Evolutionary conservation across 2,329 filamentous ascomycete genomes (phyloP).

Genomic region (Neofusicoccum laricinum): DNA sequence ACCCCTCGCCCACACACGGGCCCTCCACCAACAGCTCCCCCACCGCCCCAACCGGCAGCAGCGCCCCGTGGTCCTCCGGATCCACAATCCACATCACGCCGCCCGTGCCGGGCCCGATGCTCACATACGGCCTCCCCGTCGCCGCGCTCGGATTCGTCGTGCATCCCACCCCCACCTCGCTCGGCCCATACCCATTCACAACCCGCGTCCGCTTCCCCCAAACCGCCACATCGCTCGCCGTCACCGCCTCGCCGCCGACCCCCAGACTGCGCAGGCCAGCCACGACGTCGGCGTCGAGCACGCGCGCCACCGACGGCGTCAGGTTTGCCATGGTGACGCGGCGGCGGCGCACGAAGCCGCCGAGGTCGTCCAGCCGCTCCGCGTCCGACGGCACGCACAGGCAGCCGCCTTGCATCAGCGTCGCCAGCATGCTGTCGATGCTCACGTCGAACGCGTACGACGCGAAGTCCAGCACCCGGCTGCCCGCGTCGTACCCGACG

Average conservation of each 20-base stretch:
- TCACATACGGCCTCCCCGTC: conserved; percentile 11
- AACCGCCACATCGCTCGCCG: conserved; percentile 34
- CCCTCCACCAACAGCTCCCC: conserved; percentile 84
- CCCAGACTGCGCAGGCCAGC: conserved; percentile 39
- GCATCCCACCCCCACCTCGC: conserved; percentile 64
- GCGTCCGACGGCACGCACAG: conserved; percentile 87
- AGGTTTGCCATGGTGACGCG: conserved; percentile 54
- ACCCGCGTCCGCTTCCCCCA: conserved; percentile 66
- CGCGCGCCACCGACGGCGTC: conserved; percentile 55
- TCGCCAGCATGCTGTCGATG: conserved; percentile 44
- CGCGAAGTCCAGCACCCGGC: conserved; percentile 84
- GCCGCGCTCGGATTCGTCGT: conserved; percentile 19
- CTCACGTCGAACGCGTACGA: conserved; percentile 93
- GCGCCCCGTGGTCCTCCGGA: conserved; percentile 47
- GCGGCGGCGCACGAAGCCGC: conserved; percentile 49
- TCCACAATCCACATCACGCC: conserved; percentile 31
- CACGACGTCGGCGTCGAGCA: conserved; percentile 41
- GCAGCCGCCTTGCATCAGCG: conserved; percentile 69
- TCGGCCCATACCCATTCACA: conserved; percentile 90
- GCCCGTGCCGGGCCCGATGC: conserved; percentile 19
- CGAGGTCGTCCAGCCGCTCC: conserved; percentile 49
- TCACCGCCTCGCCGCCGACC: conserved; percentile 42
- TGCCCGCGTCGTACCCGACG: conserved; percentile 48
- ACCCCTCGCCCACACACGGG: conserved; percentile 72
- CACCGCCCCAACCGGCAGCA: conserved; percentile 64